Evolutionary conservation across 352 stramenopile species (phyloP).

Genomic region (Globisporangium sylvaticum): DNA sequence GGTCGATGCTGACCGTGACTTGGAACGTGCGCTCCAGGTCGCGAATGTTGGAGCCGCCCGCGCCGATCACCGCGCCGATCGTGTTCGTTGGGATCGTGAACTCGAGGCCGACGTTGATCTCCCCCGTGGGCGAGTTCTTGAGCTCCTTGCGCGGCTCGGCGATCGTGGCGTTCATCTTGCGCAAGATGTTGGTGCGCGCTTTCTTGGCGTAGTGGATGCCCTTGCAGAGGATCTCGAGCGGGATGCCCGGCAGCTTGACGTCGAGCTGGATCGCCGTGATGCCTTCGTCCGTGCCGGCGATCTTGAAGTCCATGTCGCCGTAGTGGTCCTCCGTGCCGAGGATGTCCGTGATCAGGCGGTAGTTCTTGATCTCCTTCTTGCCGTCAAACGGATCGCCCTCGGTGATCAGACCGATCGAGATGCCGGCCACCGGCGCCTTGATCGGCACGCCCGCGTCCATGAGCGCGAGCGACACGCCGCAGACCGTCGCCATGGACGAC

Average conservation of each 20-base stretch:
- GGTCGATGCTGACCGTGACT: constrained; percentile 74
- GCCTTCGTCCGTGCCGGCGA: constrained; percentile 85
- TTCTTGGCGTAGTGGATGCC: constrained; percentile 83
- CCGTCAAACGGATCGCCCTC: constrained; percentile 63
- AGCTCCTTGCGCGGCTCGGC: constrained; percentile 48
- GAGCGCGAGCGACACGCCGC: constrained; percentile 94
- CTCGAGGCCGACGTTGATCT: constrained; percentile 50
- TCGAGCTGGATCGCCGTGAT: constrained; percentile 97
- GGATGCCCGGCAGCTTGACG: constrained; percentile 92
- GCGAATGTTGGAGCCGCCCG: constrained; percentile 70
- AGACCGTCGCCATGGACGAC: constrained; percentile 96
- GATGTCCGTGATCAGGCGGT: constrained; percentile 96
- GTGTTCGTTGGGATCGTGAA: constrained; percentile 48
- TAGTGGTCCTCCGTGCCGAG: constrained; percentile 96
- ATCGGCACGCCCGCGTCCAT: constrained; percentile 97
- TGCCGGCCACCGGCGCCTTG: constrained; percentile 90
- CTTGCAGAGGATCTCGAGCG: constrained; percentile 78
- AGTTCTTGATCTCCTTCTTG: constrained; percentile 64
- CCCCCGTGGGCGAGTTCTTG: constrained; percentile 39
- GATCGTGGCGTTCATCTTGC: constrained; percentile 81
- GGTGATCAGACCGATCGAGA: constrained; percentile 92
- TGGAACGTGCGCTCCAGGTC: constrained; percentile 63
- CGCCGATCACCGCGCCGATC: constrained; percentile 71
- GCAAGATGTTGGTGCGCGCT: constrained; percentile 75
- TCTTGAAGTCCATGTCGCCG: constrained; percentile 99